Conservation (phyloP, 164 flowering plant species). For the Kingdonia uniflora region DNA sequence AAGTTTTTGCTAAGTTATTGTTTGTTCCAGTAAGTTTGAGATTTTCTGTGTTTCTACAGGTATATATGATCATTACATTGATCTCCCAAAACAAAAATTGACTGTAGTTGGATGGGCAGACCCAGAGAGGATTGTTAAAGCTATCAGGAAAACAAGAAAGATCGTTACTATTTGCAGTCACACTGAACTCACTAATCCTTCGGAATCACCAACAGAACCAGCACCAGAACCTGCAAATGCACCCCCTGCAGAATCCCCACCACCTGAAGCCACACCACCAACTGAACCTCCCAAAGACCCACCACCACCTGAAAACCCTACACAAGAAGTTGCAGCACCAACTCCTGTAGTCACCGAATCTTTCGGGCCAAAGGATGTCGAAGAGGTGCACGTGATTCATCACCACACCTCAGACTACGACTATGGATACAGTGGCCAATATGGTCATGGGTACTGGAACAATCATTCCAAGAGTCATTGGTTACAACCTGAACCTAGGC, state of each 20-base stretch:
- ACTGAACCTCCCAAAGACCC: constrained; percentile 9
- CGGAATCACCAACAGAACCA: constrained; percentile 28
- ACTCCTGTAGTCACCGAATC: constrained; percentile 2
- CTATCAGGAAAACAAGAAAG: constrained; percentile 79
- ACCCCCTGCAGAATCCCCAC: constrained; percentile 29
- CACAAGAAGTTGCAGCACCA: constrained; percentile 14
- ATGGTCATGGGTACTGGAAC: constrained; percentile 19
- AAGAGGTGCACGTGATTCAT: constrained; percentile 47
- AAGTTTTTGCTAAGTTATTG: too few species aligned
- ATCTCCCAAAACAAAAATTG: constrained; percentile 71
- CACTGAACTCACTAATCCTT: constrained; percentile 27
- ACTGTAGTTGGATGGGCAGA: constrained; percentile 83
- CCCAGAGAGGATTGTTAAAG: constrained; percentile 67
- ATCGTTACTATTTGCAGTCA: constrained; percentile 66
- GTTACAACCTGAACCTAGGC: constrained; percentile 14
- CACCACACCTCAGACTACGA: constrained; percentile 45
- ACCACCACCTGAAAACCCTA: constrained; percentile 18
- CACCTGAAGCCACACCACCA: constrained; percentile 25
- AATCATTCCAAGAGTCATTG: constrained; percentile 21
- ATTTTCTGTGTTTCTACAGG: constrained; percentile 30
- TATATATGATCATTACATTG: constrained; percentile 56
- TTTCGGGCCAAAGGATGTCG: constrained; percentile 36
- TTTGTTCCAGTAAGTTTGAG: too few species aligned
- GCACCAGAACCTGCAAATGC: constrained; percentile 24
- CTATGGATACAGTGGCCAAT: constrained; percentile 24